Evolutionary conservation across 2,329 filamentous ascomycete species (phyloP).

Genomic region (Fusarium irregulare): DNA sequence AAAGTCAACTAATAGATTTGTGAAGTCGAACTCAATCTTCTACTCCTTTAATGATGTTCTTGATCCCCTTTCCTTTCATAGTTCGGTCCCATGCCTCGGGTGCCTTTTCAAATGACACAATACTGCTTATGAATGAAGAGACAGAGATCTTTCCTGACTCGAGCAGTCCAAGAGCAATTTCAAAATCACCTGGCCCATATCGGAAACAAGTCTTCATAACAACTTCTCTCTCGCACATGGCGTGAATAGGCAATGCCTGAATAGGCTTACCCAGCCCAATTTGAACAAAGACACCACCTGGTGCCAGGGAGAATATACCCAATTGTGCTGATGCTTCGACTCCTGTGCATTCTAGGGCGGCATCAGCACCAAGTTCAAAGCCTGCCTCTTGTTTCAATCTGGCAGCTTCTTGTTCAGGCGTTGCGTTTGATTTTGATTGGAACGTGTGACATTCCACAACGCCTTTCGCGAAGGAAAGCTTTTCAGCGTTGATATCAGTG

Average conservation of each 20-base stretch:
- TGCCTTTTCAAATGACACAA: conserved; percentile 76
- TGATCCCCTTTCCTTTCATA: conserved; percentile 82
- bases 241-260: conserved; percentile 69
- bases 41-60: conserved; percentile 66
- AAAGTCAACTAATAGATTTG: not conserved
- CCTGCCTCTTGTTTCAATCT: conserved; percentile 5
- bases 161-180: conserved; percentile 81
- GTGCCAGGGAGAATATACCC: conserved; percentile 11
- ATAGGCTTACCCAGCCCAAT: conserved; percentile 33
- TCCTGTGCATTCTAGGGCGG: conserved; percentile 36
- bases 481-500: conserved; percentile 32
- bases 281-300: conserved; percentile 33
- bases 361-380: conserved; percentile 79
- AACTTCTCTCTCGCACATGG: conserved; percentile 87
- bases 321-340: conserved; percentile 31
- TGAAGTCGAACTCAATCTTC: conserved; percentile 4
- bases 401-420: conserved; percentile 25
- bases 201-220: conserved; percentile 88
- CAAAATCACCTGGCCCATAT: conserved; percentile 88
- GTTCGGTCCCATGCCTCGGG: conserved; percentile 83
- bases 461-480: conserved; percentile 33
- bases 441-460: conserved; percentile 21
- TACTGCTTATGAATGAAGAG: conserved; percentile 80
- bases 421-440: not conserved
- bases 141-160: conserved; percentile 77